Base-by-base conservation (phyloP, 1,284 basidiomycete species). In the Cutaneotrichosporon sp. region DNA sequence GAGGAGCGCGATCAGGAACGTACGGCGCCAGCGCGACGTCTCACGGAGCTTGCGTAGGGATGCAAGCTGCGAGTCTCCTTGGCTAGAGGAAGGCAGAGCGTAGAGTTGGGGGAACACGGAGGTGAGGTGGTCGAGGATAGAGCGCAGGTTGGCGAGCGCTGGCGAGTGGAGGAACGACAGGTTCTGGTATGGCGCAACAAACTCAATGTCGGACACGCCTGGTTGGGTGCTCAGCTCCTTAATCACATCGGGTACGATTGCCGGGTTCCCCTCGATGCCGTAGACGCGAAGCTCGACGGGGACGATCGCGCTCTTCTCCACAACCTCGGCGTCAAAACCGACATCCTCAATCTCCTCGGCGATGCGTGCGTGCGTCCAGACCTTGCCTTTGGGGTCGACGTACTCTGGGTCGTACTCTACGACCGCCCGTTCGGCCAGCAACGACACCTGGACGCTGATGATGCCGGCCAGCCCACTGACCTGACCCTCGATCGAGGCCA, bases 1-100 rank as follows among this genome's bases (percentile, higher is more conserved):
- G 14, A 82, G 77, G 46, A 90, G 75, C 70, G 89, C 88, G 82
- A 87, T 87, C 58, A 88, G 77, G 81, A 98, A 90, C 21, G 92
- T 89, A n/a, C 80, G 80, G 34, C 88, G 84, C 97, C 97, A 99
- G 73, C 92, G 88, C 60, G 89, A 85, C 34, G 97, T 90, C 80
- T 99, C 97, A 78, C 91, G 94, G 58, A 91, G 90, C 42, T 94
- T 90, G 6, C 90, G 90, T 59, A 99, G 87, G 0, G 93, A 97
- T 53, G 89, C 88, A 4, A 96, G 83, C 80, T 99, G 97, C 2
- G 95, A 93, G 47, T 76, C 72, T 57, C 77, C 76, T 21, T 70
- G 61, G 16, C 71, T 75, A 4, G 76, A 74, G 5, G 72, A 71
- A 5, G 80, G 80, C n/a, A 81, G 68, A 67, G 80, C 77, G 13